Evolutionary conservation across 768 basidiomycete genomes (phyloP).

Genomic region (Gymnopilus dilepis): DNA sequence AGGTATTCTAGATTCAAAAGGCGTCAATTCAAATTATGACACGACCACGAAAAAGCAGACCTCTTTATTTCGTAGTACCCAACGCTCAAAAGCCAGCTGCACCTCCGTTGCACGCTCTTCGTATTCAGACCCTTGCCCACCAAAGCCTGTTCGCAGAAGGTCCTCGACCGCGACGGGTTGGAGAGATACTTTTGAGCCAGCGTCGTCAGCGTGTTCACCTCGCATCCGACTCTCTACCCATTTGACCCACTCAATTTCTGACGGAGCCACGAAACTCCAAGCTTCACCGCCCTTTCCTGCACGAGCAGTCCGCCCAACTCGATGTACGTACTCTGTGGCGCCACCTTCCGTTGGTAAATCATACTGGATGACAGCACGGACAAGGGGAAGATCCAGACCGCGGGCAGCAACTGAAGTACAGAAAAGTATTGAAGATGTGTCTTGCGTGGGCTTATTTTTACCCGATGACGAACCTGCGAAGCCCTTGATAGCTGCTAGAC

Average conservation of each 20-base stretch:
- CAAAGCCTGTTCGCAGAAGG: slow-evolving; percentile 82
- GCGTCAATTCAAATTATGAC: slow-evolving; percentile 1
- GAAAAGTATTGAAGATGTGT: slow-evolving; percentile 73
- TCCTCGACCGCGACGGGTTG: slow-evolving; percentile 67
- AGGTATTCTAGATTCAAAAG: slow-evolving; percentile 61
- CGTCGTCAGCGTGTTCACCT: slow-evolving; percentile 57
- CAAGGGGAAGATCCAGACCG: slow-evolving; percentile 93
- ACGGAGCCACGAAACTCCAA: slow-evolving; percentile 90
- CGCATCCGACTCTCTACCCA: slow-evolving; percentile 90
- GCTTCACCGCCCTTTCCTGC: slow-evolving; percentile 96
- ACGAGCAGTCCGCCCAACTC: slow-evolving; percentile 96
- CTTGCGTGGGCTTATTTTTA: slow-evolving; percentile 29
- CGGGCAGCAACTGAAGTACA: slow-evolving; percentile 99
- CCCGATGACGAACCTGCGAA: slow-evolving; percentile 66
- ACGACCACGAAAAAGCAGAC: slow-evolving; percentile 41
- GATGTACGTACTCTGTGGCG: slow-evolving; percentile 94
- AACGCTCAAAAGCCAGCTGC: slow-evolving; percentile 92
- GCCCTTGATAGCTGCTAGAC: slow-evolving; percentile 80
- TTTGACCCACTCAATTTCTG: slow-evolving; percentile 86
- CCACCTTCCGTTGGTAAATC: slow-evolving; percentile 98
- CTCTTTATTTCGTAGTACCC: slow-evolving; percentile 78
- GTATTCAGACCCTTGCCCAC: slow-evolving; percentile 79
- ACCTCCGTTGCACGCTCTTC: slow-evolving; percentile 94
- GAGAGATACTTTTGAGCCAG: slow-evolving; percentile 52
- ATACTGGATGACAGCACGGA: slow-evolving; percentile 93